A percentile compares a stretch with the other conserved stretches of the same genome.
phyloP scores from a whole-genome alignment of 2,329 filamentous ascomycete genomes.

The Pyrenophora graminea region DNA sequence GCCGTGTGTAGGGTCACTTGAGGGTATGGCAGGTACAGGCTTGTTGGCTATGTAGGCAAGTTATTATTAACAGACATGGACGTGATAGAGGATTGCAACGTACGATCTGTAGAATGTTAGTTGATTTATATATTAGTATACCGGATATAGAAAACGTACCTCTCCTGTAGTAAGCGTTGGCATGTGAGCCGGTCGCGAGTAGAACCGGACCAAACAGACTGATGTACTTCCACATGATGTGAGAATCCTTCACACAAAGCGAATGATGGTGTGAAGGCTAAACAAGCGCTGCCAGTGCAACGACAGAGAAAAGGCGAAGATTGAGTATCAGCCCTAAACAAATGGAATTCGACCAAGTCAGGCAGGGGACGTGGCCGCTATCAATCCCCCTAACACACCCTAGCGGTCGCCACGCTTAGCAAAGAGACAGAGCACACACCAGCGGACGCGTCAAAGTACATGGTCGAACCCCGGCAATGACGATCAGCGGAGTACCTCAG shows the following conservation, averaged over 20 bases:
- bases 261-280: slow-evolving; percentile 26
- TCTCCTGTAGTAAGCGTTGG: slow-evolving; percentile 14
- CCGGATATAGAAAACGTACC: slow-evolving; percentile 21
- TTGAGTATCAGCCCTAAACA: slow-evolving; percentile 8
- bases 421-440: slow-evolving; percentile 21
- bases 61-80: slow-evolving; percentile 6
- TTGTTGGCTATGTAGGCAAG: background rate
- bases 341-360: slow-evolving; percentile 10
- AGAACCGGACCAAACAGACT: slow-evolving; percentile 22
- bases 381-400: slow-evolving; percentile 34
- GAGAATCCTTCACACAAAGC: slow-evolving; percentile 20
- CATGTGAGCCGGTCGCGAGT: slow-evolving; percentile 20
- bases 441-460: slow-evolving; percentile 21
- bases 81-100: background rate
- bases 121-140: background rate
- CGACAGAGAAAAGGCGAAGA: slow-evolving; percentile 5
- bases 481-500: slow-evolving; percentile 19
- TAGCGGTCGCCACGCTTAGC: slow-evolving; percentile 16
- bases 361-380: slow-evolving; percentile 18
- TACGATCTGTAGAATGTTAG: slow-evolving; percentile 27
- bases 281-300: slow-evolving; percentile 13
- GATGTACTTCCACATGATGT: slow-evolving; percentile 30
- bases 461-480: slow-evolving; percentile 24
- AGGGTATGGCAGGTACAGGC: background rate
- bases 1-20: background rate